Percentiles rank a stretch among this genome's conserved stretches.
phyloP scores from a whole-genome alignment of 2,329 filamentous ascomycete genomes.

The Triangularia verruculosa region DNA sequence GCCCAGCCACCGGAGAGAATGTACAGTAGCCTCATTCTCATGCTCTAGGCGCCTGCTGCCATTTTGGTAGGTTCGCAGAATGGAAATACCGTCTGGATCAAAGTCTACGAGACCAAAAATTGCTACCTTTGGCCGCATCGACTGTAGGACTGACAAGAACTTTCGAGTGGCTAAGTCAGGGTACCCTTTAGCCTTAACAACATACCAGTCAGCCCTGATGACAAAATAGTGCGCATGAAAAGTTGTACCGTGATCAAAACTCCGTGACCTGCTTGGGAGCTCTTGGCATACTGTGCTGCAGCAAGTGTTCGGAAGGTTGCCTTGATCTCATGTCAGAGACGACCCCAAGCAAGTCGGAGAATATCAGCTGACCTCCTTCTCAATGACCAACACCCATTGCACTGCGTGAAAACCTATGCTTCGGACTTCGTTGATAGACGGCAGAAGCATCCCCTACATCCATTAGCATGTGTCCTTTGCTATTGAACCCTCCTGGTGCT shows the following conservation, averaged over 20 bases:
- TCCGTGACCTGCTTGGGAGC: slow-evolving; percentile 50
- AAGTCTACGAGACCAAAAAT: slow-evolving; percentile 68
- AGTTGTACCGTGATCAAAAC: slow-evolving; percentile 63
- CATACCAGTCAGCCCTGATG: not conserved
- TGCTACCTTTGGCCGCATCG: slow-evolving; percentile 47
- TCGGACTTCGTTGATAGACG: slow-evolving; percentile 48
- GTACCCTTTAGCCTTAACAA: slow-evolving; percentile 67
- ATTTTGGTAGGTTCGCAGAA: slow-evolving; percentile 69
- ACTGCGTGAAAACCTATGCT: slow-evolving; percentile 47
- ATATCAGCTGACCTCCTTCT: slow-evolving; percentile 63
- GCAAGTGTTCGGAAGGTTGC: slow-evolving; percentile 72
- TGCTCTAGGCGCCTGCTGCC: slow-evolving; percentile 63
- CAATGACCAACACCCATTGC: slow-evolving; percentile 69
- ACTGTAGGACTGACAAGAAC: slow-evolving; percentile 57
- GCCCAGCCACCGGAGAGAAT: slow-evolving; percentile 63
- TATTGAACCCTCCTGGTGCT: not conserved
- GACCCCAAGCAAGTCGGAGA: not conserved
- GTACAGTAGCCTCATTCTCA: slow-evolving; percentile 51
- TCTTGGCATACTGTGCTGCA: slow-evolving; percentile 53
- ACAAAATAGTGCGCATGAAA: not conserved
- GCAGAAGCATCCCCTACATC: slow-evolving; percentile 59
- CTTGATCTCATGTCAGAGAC: slow-evolving; percentile 39
- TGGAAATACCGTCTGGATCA: slow-evolving; percentile 73
- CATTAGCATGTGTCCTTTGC: not conserved
- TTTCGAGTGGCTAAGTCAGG: slow-evolving; percentile 69